A percentile compares a stretch with the other conserved stretches of the same genome.
Conservation (phyloP, 306 rosid genomes). For the Trifolium dubium region DNA sequence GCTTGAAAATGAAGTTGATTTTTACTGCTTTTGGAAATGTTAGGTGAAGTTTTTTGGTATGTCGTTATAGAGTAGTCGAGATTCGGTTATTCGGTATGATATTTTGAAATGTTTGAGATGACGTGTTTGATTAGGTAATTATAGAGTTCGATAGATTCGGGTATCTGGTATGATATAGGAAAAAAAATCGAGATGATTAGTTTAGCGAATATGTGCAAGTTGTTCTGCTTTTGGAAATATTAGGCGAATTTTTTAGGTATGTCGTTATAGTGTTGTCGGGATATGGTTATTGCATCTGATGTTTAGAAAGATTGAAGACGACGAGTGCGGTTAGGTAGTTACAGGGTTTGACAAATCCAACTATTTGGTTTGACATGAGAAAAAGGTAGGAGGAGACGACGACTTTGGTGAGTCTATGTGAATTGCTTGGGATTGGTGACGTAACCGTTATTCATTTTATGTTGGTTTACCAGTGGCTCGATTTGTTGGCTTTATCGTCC, state of each 20-base stretch:
- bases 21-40: neutral
- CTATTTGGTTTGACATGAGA: too few relatives aligned
- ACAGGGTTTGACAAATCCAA: neutral
- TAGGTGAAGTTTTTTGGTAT: neutral
- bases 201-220: neutral
- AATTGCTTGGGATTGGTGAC: neutral
- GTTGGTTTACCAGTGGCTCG: neutral
- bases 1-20: neutral
- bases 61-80: neutral
- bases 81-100: neutral
- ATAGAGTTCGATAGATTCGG: neutral
- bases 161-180: neutral
- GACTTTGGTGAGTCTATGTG: too few relatives aligned
- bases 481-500: neutral
- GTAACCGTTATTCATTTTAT: neutral
- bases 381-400: neutral
- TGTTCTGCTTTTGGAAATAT: neutral
- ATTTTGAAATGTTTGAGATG: neutral
- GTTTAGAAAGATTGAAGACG: accelerated
- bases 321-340: neutral
- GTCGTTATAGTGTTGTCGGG: neutral
- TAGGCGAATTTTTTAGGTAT: neutral
- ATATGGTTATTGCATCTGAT: neutral
- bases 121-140: neutral
- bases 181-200: neutral